phyloP scores from a whole-genome alignment of 306 rosid genomes.

The Arachis stenosperma region DNA sequence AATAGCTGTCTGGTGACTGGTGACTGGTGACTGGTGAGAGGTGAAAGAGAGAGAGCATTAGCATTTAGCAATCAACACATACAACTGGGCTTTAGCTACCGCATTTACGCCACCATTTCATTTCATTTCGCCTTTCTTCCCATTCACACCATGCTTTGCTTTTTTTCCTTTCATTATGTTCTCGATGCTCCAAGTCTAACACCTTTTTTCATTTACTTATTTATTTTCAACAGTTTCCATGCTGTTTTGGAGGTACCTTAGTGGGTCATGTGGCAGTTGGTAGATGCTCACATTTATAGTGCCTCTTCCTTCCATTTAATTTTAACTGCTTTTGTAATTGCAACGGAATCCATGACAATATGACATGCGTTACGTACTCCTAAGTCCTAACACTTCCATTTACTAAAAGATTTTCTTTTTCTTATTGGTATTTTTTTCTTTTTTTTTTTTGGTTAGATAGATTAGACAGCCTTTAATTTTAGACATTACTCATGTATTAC shows the following conservation, averaged over 20 bases:
- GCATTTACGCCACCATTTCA: conserved; percentile 66
- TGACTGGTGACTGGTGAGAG: not conserved
- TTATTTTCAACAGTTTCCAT: not conserved
- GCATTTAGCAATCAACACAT: conserved; percentile 25
- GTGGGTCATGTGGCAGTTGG: conserved; percentile 37
- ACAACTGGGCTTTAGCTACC: conserved; percentile 31
- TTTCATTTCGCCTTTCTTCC: conserved; percentile 31
- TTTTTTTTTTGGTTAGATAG: too few relatives aligned
- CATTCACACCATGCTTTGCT: conserved; percentile 14
- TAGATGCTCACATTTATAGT: conserved; percentile 38
- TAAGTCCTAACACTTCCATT: conserved; percentile 26
- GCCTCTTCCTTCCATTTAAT: conserved; percentile 33
- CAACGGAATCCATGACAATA: not conserved
- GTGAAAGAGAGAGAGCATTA: conserved; percentile 19
- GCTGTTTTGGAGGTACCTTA: conserved; percentile 38
- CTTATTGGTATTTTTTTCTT: too few relatives aligned
- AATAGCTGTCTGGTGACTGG: conserved; percentile 50
- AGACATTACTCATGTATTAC: too few relatives aligned
- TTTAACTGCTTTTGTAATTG: not conserved
- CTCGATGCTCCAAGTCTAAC: too few relatives aligned
- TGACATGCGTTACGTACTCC: not conserved
- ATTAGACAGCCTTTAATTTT: too few relatives aligned
- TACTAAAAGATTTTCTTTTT: not conserved
- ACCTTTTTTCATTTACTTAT: too few relatives aligned
- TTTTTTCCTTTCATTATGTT: not conserved